Base-by-base conservation (phyloP, 1,284 basidiomycete genomes). In the Ceratobasidium sp. region DNA sequence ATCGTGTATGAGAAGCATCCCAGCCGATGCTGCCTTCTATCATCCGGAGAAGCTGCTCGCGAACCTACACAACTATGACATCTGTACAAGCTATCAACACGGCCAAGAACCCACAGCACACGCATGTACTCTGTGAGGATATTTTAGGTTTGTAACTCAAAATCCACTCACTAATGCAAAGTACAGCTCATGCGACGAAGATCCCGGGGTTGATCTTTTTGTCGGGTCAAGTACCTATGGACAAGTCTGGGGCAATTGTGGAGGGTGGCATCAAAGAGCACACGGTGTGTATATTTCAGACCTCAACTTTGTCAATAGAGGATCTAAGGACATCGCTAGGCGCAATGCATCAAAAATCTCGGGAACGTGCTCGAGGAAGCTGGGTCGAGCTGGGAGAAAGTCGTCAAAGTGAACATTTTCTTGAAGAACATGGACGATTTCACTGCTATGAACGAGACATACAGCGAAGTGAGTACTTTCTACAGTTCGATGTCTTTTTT, bases 391-490 rank as follows among this genome's bases (percentile, higher is more conserved):
- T 87, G 87, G 85, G 86, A 88, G 73, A 86, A 87, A 75, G 85
- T 87, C 14, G 84, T 86, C 62, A 87, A 88, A 78, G 77, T 78
- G 4, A 89, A 89, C 74, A 84, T 89, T 5, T 89, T 87, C 78
- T 79, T 89, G 74, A 87, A 86, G 78, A 79, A 86, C 76, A 88
- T 88, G 86, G 83, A 85, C 62, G 82, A 87, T 76, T 89, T 87
- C 73, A 78, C 79, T 13, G 81, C 82, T 3, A 86, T 88, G 85
- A 89, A 89, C 76, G 84, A 86, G 75, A 80, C 85, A n/a, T 88
- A 88, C 75, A 85, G 82, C 70, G 82, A 87, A 81, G 85, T 85
- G 57, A 28, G 58, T 47, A 47, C 16, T 5, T 50, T 52, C 16
- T 26, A 38, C 11, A 11, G 35, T 4, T 11, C 38, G 55, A 46